These are phyloP conservation scores for Coemansia javaensis DNA, from an alignment of 192 early-diverging fungal genomes.

Conservation along the genomic window DNA sequence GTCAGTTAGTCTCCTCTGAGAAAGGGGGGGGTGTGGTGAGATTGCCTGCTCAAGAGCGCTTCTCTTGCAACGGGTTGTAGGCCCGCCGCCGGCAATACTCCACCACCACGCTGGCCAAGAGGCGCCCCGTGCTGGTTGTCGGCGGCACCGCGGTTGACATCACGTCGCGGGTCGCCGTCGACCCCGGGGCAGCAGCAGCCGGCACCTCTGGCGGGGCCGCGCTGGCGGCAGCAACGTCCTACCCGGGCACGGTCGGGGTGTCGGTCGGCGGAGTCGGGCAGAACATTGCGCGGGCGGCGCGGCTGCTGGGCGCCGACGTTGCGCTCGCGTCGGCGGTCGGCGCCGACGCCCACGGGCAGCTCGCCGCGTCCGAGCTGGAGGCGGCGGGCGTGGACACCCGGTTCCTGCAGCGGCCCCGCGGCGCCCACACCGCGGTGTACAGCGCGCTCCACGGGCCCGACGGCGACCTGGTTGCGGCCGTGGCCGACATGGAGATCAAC, in stretches of 20 bases:
- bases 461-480: conserved; percentile 73
- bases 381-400: conserved; percentile 56
- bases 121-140: conserved; percentile 69
- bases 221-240: conserved; percentile 55
- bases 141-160: conserved; percentile 89
- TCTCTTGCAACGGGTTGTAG: too few relatives aligned
- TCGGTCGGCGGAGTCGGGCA: conserved; percentile 86
- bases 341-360: conserved; percentile 60
- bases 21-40: too few relatives aligned
- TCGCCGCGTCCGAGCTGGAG: conserved; percentile 52
- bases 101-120: too few relatives aligned
- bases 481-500: conserved; percentile 93
- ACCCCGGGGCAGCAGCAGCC: background rate
- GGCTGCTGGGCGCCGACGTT: conserved; percentile 57
- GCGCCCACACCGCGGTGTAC: conserved; percentile 69
- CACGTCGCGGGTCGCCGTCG: conserved; percentile 20
- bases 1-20: too few relatives aligned
- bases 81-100: too few relatives aligned
- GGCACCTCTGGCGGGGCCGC: too few relatives aligned
- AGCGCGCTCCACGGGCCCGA: conserved; percentile 66
- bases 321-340: conserved; percentile 69
- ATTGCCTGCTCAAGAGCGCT: too few relatives aligned
- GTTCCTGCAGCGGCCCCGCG: conserved; percentile 16
- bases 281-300: conserved; percentile 83
- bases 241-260: conserved; percentile 62